These are phyloP conservation scores for Alternaria brassicae DNA, from an alignment of 2,329 filamentous ascomycete species.

Conservation along the genomic window DNA sequence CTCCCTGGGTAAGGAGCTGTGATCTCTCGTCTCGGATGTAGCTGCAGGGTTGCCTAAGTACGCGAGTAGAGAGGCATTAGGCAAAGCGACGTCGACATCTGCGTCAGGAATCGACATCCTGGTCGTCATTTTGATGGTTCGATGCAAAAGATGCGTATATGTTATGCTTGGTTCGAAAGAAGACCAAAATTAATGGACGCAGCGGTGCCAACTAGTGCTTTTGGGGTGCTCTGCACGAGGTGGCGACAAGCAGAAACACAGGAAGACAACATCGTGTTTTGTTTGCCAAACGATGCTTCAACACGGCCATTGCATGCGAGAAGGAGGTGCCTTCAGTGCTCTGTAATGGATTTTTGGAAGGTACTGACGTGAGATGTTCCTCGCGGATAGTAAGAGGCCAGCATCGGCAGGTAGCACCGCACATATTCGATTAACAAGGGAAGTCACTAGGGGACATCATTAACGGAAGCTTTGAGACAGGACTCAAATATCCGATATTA, in stretches of 20 bases:
- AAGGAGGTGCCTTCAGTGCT: neutral
- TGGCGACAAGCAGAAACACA: neutral
- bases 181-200: slow-evolving; percentile 2
- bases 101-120: slow-evolving; percentile 9
- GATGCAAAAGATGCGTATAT: slow-evolving; percentile 7
- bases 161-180: slow-evolving; percentile 12
- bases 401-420: neutral
- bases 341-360: neutral
- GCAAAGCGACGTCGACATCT: slow-evolving; percentile 15
- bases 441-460: neutral
- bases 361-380: neutral
- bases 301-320: neutral
- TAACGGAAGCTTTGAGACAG: too few species aligned
- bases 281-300: neutral
- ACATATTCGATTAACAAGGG: neutral
- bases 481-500: neutral
- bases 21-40: neutral
- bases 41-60: slow-evolving; percentile 16
- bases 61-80: slow-evolving; percentile 21
- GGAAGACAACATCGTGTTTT: neutral
- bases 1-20: neutral
- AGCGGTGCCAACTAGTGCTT: neutral
- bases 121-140: neutral
- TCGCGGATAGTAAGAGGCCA: neutral
- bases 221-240: neutral